Conservation (phyloP, 1,284 basidiomycete genomes). For the Irpex sp. region DNA sequence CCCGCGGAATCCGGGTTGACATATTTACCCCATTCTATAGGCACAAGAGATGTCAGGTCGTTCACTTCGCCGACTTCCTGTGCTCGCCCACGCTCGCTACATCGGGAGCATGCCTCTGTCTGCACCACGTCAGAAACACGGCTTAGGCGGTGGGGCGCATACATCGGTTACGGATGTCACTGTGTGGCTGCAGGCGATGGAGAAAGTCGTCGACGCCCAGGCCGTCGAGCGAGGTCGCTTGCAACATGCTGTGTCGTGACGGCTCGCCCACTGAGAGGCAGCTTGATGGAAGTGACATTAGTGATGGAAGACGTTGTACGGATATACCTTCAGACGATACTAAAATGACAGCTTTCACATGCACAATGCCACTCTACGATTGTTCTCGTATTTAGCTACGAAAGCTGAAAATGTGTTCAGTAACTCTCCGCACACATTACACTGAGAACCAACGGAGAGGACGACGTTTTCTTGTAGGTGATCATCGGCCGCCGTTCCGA, state of each 20-base stretch:
- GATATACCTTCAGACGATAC: background rate
- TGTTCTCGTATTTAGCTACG: too few relatives aligned
- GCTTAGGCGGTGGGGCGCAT: background rate
- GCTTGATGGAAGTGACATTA: background rate
- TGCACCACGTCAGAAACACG: background rate
- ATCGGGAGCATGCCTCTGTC: constrained; percentile 46
- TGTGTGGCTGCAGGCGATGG: constrained; percentile 77
- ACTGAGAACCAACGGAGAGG: too few relatives aligned
- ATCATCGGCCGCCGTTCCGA: too few relatives aligned
- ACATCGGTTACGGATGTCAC: constrained; percentile 43
- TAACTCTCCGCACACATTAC: too few relatives aligned
- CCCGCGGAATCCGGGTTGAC: too few relatives aligned
- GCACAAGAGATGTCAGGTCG: constrained; percentile 85
- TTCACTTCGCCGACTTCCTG: constrained; percentile 84
- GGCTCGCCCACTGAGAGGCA: background rate
- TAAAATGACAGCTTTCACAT: background rate
- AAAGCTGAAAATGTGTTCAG: too few relatives aligned
- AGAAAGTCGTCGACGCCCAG: constrained; percentile 61
- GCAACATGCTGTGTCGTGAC: constrained; percentile 11
- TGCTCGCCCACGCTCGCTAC: constrained; percentile 85
- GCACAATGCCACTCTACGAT: too few relatives aligned
- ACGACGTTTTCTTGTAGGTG: too few relatives aligned
- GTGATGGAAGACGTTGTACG: background rate
- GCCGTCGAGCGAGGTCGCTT: constrained; percentile 45
- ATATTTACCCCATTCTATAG: constrained; percentile 25